phyloP scores from a whole-genome alignment of 2,329 filamentous ascomycete species.

The Xylaria hypoxylon region DNA sequence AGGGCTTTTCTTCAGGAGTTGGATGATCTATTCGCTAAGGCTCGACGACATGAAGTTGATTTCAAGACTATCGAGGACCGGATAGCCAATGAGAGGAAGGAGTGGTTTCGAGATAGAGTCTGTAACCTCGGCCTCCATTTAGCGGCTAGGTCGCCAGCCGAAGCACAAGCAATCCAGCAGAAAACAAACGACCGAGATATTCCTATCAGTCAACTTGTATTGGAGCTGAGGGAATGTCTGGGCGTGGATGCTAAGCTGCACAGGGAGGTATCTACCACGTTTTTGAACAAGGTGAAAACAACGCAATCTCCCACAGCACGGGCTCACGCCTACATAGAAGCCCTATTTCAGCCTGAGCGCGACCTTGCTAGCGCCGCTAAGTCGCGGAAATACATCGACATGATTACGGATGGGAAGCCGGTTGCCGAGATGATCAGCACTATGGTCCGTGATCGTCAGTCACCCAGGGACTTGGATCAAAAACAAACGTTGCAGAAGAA shows the following conservation, averaged over 20 bases:
- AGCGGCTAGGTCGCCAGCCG: slow-evolving; percentile 43
- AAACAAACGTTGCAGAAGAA: slow-evolving; percentile 53
- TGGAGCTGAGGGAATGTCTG: slow-evolving; percentile 45
- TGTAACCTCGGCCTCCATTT: slow-evolving; percentile 46
- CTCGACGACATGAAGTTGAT: slow-evolving; percentile 57
- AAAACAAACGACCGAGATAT: slow-evolving; percentile 47
- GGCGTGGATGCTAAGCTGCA: slow-evolving; percentile 40
- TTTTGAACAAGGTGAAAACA: slow-evolving; percentile 50
- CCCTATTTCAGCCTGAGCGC: slow-evolving; percentile 56
- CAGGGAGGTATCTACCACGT: slow-evolving; percentile 49
- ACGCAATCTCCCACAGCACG: slow-evolving; percentile 51
- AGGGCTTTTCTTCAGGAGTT: slow-evolving; percentile 63
- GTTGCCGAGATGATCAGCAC: slow-evolving; percentile 48
- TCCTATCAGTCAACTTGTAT: slow-evolving; percentile 45
- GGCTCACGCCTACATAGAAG: slow-evolving; percentile 55
- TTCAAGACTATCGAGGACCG: slow-evolving; percentile 61
- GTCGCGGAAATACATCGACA: slow-evolving; percentile 56
- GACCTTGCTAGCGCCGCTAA: slow-evolving; percentile 50
- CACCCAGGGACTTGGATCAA: slow-evolving; percentile 51
- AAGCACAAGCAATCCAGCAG: slow-evolving; percentile 47
- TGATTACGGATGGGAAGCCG: slow-evolving; percentile 48
- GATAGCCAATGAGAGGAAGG: slow-evolving; percentile 63
- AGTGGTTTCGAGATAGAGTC: slow-evolving; percentile 61
- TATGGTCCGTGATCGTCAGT: slow-evolving; percentile 52
- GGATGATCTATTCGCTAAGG: slow-evolving; percentile 61